Evolutionary conservation across 2,329 filamentous ascomycete species (phyloP).

Genomic region (Talaromyces marneffei): DNA sequence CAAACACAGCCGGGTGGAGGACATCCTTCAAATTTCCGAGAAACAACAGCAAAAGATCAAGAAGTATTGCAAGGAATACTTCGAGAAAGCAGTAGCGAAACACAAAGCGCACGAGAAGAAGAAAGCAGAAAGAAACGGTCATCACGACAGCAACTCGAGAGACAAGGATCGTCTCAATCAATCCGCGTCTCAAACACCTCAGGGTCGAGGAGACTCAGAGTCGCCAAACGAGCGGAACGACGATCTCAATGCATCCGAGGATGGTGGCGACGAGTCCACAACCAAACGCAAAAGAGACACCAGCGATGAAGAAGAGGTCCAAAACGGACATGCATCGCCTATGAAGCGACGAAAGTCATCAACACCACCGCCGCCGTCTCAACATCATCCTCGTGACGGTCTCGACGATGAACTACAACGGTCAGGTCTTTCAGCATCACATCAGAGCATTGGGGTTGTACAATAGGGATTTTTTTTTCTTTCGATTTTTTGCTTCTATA

Average conservation of each 20-base stretch:
- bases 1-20: conserved; percentile 77
- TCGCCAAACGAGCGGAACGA: conserved; percentile 7
- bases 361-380: conserved; percentile 9
- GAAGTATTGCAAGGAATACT: conserved; percentile 74
- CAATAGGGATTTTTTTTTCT: conserved; percentile 8
- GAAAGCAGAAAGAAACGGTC: conserved; percentile 47
- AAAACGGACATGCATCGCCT: conserved; percentile 31
- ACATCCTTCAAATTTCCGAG: conserved; percentile 69
- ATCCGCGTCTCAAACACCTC: conserved; percentile 10
- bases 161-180: conserved; percentile 17
- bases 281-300: conserved; percentile 53
- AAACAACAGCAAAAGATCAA: conserved; percentile 80
- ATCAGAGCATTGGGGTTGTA: conserved; percentile 17
- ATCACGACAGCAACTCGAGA: conserved; percentile 20
- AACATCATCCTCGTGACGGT: conserved; percentile 7
- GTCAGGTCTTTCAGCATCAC: conserved; percentile 12
- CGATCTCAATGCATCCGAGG: conserved; percentile 27
- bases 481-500: neutral
- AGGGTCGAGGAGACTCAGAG: conserved; percentile 31
- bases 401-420: conserved; percentile 12
- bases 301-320: conserved; percentile 21
- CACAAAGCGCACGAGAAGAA: conserved; percentile 63
- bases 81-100: conserved; percentile 79
- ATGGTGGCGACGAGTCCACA: conserved; percentile 28
- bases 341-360: conserved; percentile 13